Evolutionary conservation across 495 filamentous ascomycete genomes (phyloP), one percentile per base, ranked within the genome.

Genomic region (Aspergillus baeticus): DNA sequence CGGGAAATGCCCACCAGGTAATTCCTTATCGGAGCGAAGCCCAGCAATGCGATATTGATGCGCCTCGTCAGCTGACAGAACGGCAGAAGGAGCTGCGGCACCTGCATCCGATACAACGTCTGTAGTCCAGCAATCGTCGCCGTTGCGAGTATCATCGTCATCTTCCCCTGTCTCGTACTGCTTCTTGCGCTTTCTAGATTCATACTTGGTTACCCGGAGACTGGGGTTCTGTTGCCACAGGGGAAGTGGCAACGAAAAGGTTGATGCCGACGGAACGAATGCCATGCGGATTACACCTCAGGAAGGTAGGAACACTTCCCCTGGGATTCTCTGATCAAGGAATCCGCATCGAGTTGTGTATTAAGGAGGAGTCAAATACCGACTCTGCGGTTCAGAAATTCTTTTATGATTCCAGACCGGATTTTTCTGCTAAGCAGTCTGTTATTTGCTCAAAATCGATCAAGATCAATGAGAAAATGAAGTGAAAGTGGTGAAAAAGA

Each of bases 1-100:
- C 0, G 79, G 79, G 22, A 77, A 83, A 47, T 69, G 51, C 10
- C 71, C 74, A 23, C 64, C 60, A 2, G 77, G 79, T 14, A 81
- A 39, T 49, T 76, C 69, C 45, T 77, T 55, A 44, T 80, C 63
- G 18, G 76, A 65, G 22, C 72, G 51, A 14, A 79, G 71, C 38
- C 79, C 78, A 10, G 77, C 80, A 14, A 72, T 57, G 45, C 72
- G 71, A 51, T 80, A 81, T 55, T 82, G 78, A 43, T 64, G 66
- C 7, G 72, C 67, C 56, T 80, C 77, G 20, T 75, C 73, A 1
- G 77, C 77, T 2, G 74, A 73, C 31, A 81, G 57, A 43, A 69
- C 69, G 33, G 77, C 58, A 8, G 66, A 64, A 8, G 55, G 33
- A 5, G 57, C 62, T 6, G 61, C 56, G 41, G 61, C 57, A 14